These are phyloP conservation scores for Phialocephala subalpina DNA, from an alignment of 2,329 filamentous ascomycete species.

Conservation along the genomic window DNA sequence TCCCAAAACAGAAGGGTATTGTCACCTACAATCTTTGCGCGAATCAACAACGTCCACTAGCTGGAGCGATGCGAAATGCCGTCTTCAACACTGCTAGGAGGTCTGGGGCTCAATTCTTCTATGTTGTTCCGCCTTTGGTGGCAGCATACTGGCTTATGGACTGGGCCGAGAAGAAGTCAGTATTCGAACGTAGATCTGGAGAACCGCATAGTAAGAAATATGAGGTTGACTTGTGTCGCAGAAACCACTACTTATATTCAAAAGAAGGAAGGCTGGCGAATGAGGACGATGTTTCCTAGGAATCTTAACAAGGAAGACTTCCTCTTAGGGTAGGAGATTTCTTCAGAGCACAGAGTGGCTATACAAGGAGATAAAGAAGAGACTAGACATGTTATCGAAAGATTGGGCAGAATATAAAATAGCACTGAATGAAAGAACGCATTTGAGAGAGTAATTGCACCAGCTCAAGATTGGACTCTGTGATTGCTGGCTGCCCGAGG, in stretches of 20 bases:
- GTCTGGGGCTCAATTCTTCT: constrained; percentile 83
- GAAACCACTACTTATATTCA: constrained; percentile 81
- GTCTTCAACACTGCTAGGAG: constrained; percentile 94
- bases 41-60: constrained; percentile 87
- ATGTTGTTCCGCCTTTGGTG: constrained; percentile 82
- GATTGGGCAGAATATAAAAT: too few relatives aligned
- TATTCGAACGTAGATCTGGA: constrained; percentile 29
- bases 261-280: constrained; percentile 54
- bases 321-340: background rate
- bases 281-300: background rate
- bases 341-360: too few relatives aligned
- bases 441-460: too few relatives aligned
- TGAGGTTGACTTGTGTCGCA: constrained; percentile 43
- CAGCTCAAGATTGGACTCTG: too few relatives aligned
- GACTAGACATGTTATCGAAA: too few relatives aligned
- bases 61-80: constrained; percentile 77
- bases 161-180: constrained; percentile 89
- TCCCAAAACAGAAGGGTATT: constrained; percentile 62
- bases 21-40: constrained; percentile 76
- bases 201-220: too few relatives aligned
- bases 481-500: too few relatives aligned
- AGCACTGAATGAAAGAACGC: too few relatives aligned
- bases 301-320: background rate
- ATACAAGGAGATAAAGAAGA: too few relatives aligned
- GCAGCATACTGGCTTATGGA: constrained; percentile 81